Percentiles rank a stretch among this genome's conserved stretches.
Evolutionary conservation across 176 grass and related monocot species (phyloP).

Genomic region (Saccharum officinarum): DNA sequence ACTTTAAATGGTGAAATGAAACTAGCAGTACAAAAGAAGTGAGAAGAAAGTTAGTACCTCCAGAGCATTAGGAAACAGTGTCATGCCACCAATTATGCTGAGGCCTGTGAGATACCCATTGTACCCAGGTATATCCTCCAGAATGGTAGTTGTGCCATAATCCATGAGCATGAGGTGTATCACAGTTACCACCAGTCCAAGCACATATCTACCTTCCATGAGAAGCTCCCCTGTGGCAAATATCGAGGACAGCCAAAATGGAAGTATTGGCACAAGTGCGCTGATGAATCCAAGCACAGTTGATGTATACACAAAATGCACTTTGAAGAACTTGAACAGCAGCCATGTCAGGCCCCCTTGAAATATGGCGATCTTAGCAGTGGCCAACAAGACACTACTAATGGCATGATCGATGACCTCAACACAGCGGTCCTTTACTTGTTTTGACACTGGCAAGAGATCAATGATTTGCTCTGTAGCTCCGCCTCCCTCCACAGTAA

Average conservation of each 20-base stretch:
- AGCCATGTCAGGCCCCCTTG: constrained; percentile 85
- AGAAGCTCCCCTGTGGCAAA: constrained; percentile 70
- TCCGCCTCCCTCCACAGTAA: constrained; percentile 81
- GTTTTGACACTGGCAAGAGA: constrained; percentile 81
- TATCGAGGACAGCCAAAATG: constrained; percentile 68
- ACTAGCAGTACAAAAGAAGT: constrained; percentile 8
- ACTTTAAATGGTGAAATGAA: constrained; percentile 12
- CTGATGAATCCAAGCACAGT: constrained; percentile 75
- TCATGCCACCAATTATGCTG: constrained; percentile 93
- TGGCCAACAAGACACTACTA: constrained; percentile 82
- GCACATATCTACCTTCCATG: constrained; percentile 80
- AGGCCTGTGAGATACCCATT: constrained; percentile 89
- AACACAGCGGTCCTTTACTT: constrained; percentile 64
- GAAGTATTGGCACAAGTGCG: constrained; percentile 80
- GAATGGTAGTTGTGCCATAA: constrained; percentile 83
- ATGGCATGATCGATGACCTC: constrained; percentile 98
- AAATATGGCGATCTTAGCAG: constrained; percentile 96
- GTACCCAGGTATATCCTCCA: constrained; percentile 95
- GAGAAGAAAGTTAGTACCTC: constrained; percentile 57
- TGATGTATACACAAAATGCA: constrained; percentile 92
- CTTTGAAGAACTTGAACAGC: constrained; percentile 79
- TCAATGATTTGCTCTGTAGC: constrained; percentile 88
- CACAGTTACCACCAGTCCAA: constrained; percentile 51
- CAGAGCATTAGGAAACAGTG: constrained; percentile 87
- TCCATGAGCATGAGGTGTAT: constrained; percentile 86